phyloP scores from a whole-genome alignment of 2,329 filamentous ascomycete species.

The Dothistroma pini region DNA sequence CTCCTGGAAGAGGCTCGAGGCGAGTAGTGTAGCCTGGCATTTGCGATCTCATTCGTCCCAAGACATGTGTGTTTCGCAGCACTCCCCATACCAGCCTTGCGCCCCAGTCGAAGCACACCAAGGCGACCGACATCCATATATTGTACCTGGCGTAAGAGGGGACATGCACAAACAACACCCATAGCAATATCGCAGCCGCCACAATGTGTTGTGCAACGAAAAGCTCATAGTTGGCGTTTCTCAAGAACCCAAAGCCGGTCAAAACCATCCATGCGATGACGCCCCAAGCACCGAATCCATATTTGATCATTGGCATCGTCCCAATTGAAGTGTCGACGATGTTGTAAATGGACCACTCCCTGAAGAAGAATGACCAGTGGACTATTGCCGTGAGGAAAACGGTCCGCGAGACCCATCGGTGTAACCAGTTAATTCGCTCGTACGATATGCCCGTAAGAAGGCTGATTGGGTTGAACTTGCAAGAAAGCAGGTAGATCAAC shows the following conservation, averaged over 20 bases:
- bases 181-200: constrained; percentile 49
- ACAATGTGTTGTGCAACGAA: constrained; percentile 54
- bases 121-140: constrained; percentile 30
- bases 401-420: constrained; percentile 50
- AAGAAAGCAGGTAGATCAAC: constrained; percentile 54
- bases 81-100: constrained; percentile 27
- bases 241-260: constrained; percentile 49
- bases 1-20: constrained; percentile 47
- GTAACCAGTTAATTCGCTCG: constrained; percentile 52
- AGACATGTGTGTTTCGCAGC: constrained; percentile 27
- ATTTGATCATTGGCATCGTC: constrained; percentile 48
- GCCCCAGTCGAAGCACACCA: constrained; percentile 32
- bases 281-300: constrained; percentile 52
- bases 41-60: constrained; percentile 6
- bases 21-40: constrained; percentile 26
- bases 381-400: constrained; percentile 53
- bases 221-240: constrained; percentile 51
- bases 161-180: constrained; percentile 49
- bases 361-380: constrained; percentile 54
- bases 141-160: constrained; percentile 34
- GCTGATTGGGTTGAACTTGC: constrained; percentile 46
- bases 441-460: constrained; percentile 47
- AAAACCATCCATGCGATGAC: constrained; percentile 52
- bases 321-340: constrained; percentile 49
- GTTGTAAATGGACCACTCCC: constrained; percentile 50